Evolutionary conservation across 129 eudicot species (phyloP).

Genomic region (Ambrosia artemisiifolia): DNA sequence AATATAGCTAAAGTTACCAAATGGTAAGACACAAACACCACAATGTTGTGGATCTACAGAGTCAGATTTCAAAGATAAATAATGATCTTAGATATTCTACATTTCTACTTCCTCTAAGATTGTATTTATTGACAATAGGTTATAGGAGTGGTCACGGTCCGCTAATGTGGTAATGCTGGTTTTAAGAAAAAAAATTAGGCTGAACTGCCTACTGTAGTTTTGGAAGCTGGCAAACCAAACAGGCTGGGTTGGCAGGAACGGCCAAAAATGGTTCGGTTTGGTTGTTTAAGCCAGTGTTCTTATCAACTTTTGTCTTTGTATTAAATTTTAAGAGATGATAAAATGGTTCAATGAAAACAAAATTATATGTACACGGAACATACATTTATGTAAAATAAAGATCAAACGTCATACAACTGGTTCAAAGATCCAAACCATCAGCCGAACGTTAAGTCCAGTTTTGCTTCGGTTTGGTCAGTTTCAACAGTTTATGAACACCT

Average conservation of each 20-base stretch:
- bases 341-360: background rate
- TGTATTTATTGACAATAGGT: background rate
- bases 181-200: background rate
- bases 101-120: background rate
- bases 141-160: background rate
- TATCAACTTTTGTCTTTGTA: background rate
- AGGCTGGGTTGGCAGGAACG: background rate
- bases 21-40: background rate
- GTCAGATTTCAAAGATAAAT: background rate
- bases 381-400: background rate
- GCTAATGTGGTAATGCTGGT: background rate
- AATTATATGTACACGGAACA: background rate
- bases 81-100: conserved; percentile 9
- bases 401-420: background rate
- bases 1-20: background rate
- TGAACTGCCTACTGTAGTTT: background rate
- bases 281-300: background rate
- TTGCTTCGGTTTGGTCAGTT: background rate
- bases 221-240: background rate
- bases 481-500: background rate
- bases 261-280: background rate
- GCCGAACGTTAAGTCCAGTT: background rate
- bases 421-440: background rate
- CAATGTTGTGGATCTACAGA: background rate
- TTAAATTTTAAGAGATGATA: background rate